These are phyloP conservation scores for Debaryomyces prosopidis DNA, from an alignment of 805 yeast genomes.

Conservation along the genomic window DNA sequence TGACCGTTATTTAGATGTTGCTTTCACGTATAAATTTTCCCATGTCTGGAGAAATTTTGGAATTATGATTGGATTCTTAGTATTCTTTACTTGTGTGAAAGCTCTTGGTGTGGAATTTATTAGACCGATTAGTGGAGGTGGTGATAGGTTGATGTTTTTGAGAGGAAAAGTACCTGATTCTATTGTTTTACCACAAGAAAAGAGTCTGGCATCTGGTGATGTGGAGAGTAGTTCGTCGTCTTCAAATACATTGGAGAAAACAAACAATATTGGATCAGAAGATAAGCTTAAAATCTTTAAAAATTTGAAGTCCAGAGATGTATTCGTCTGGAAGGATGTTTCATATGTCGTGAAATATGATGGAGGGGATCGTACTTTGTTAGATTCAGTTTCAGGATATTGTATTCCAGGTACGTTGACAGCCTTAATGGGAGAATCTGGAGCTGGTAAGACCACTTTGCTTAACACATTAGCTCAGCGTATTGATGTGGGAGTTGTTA, in stretches of 20 bases:
- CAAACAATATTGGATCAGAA: not conserved
- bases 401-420: conserved; percentile 55
- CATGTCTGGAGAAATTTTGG: conserved; percentile 52
- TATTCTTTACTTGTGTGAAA: conserved; percentile 18
- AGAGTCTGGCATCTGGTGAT: conserved; percentile 5
- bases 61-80: conserved; percentile 34
- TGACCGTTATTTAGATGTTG: conserved; percentile 32
- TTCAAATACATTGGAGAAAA: conserved; percentile 5
- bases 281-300: conserved; percentile 10
- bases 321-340: conserved; percentile 64
- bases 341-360: conserved; percentile 55
- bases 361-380: conserved; percentile 38
- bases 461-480: conserved; percentile 55
- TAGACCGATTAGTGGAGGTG: conserved; percentile 33
- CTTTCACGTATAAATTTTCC: conserved; percentile 34
- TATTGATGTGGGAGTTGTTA: conserved; percentile 54
- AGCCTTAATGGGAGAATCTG: conserved; percentile 65
- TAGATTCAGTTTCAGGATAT: conserved; percentile 33
- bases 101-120: conserved; percentile 26
- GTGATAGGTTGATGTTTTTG: conserved; percentile 30
- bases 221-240: conserved; percentile 7
- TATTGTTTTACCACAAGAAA: conserved; percentile 14
- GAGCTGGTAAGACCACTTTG: conserved; percentile 62
- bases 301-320: conserved; percentile 42
- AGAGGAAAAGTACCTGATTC: conserved; percentile 23